Percentiles rank a stretch among this genome's conserved stretches.
Conservation (phyloP, 306 rosid species). For the Gillenia trifoliata region DNA sequence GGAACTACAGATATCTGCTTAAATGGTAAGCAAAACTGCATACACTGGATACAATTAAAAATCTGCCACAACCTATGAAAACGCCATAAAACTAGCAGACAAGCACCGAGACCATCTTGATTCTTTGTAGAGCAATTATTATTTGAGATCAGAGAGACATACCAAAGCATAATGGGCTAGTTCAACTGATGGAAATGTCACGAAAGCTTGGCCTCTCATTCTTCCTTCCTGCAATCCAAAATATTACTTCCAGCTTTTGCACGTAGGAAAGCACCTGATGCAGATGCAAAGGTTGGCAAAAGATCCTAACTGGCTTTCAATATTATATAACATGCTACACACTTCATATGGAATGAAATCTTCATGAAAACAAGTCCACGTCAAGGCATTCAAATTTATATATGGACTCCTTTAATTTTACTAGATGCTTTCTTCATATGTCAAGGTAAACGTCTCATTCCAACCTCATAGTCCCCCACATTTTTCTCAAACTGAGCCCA, state of each 20-base stretch:
- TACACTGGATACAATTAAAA: no score
- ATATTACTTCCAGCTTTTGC: neutral
- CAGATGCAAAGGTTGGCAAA: neutral
- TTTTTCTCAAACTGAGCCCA: neutral
- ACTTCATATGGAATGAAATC: neutral
- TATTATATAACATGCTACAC: neutral
- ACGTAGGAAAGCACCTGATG: neutral
- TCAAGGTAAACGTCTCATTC: neutral
- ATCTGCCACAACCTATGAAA: no score
- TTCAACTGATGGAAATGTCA: slow-evolving; percentile 83
- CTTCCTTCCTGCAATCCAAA: slow-evolving; percentile 83
- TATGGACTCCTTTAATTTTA: neutral
- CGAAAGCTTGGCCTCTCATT: slow-evolving; percentile 96
- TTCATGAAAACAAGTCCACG: neutral
- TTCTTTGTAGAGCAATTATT: neutral
- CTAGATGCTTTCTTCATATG: neutral
- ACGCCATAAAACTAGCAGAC: neutral
- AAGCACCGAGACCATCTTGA: neutral
- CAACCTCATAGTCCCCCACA: neutral
- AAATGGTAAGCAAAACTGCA: neutral
- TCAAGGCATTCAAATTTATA: neutral
- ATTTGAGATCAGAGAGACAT: slow-evolving; percentile 2
- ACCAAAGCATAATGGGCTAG: slow-evolving; percentile 85
- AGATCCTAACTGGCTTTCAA: neutral
- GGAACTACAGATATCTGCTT: neutral